Conservation (phyloP, 2,329 filamentous ascomycete species). For the Metarhizium humberi region DNA sequence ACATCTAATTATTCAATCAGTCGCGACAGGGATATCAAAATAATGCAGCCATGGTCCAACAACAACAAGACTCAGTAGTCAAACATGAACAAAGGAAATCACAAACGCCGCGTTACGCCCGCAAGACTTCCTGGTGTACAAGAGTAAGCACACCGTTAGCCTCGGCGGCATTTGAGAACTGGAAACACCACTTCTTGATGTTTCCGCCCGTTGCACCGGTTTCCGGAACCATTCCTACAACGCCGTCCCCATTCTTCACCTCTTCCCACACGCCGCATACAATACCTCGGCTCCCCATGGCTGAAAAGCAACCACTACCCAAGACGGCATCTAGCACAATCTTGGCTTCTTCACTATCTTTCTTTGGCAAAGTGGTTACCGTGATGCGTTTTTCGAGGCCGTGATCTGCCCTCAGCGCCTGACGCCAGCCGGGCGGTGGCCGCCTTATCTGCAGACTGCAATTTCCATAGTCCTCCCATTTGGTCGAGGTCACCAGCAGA, state of each 20-base stretch:
- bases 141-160: constrained; percentile 47
- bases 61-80: background rate
- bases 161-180: constrained; percentile 43
- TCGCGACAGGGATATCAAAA: background rate
- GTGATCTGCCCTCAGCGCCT: constrained; percentile 50
- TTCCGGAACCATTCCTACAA: constrained; percentile 41
- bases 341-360: constrained; percentile 44
- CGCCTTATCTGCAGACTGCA: constrained; percentile 75
- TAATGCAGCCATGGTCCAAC: background rate
- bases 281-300: constrained; percentile 76
- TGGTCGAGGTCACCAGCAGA: constrained; percentile 61
- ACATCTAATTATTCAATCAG: background rate
- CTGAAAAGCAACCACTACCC: constrained; percentile 74
- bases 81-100: background rate
- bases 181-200: constrained; percentile 56
- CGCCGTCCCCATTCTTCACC: constrained; percentile 52
- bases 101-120: constrained; percentile 15
- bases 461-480: constrained; percentile 88
- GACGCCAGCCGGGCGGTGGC: constrained; percentile 53
- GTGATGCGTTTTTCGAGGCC: constrained; percentile 79
- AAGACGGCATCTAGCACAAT: constrained; percentile 76
- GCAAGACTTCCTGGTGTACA: constrained; percentile 46
- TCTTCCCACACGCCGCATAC: constrained; percentile 84
- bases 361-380: constrained; percentile 61
- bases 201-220: constrained; percentile 42